Evolutionary conservation across 495 filamentous ascomycete species (phyloP), one percentile per base, ranked within the genome.

Genomic region (Penicillium goetzii): DNA sequence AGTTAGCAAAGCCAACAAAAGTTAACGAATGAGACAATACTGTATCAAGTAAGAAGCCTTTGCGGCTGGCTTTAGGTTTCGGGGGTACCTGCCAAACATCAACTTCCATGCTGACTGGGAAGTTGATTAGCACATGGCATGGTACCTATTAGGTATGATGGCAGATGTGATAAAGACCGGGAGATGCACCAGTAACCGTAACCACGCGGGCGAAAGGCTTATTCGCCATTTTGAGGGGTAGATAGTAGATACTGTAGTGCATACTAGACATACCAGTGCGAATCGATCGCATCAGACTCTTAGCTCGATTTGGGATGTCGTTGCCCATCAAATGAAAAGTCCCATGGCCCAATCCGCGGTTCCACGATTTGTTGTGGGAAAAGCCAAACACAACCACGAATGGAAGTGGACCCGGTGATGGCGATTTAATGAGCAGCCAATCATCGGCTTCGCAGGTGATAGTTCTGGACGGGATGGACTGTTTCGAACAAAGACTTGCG

Each of bases 31-130:
- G 30, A 4, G 30, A 32, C 5, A 32, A 32, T 32, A n/a, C n/a
- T n/a, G 5, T 7, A 14, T 40, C 36, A 17, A 40, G 36, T 40
- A 23, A 47, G 43, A 47, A 47, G 43, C 43, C 43, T 47, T 47
- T 47, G 43, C 9, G 21, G 43, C 19, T 25, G 43, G 43, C 43
- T 47, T 47, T 47, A 47, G 43, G 43, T 47, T 47, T 47, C 43
- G 43, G 43, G 12, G 43, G 15, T 12, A 47, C 43, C 43, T 47
- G 43, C 43, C 43, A 47, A 45, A 25, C 21, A 21, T 23, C 43
- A 47, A 12, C 21, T 25, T 47, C 43, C 43, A n/a, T 43, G 41
- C 41, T 43, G 41, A 43, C 41, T 1, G 41, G 41, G 7, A n/a
- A 6, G 19, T 43, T 43, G 7, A 19, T n/a, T 11, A 47, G 43